Conservation (phyloP, 2,329 filamentous ascomycete genomes). For the Alternaria consortialis region DNA sequence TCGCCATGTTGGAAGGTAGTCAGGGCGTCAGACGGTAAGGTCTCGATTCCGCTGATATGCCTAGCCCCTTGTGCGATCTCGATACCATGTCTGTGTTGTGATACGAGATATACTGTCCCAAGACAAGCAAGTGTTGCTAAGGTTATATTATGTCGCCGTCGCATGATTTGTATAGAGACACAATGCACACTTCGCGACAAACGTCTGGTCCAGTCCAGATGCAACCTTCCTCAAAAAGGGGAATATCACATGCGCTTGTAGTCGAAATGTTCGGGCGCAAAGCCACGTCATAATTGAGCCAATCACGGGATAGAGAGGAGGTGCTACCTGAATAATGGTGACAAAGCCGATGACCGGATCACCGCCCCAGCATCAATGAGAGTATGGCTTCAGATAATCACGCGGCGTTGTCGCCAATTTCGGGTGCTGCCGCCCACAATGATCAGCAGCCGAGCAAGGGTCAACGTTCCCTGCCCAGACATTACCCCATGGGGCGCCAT, state of each 20-base stretch:
- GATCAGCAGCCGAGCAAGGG: conserved; percentile 15
- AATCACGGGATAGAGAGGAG: not conserved
- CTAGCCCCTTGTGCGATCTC: not conserved
- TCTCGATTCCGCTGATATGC: conserved; percentile 10
- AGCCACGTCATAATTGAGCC: not conserved
- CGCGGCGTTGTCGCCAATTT: conserved; percentile 9
- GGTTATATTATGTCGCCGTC: conserved; percentile 17
- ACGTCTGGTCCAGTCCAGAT: not conserved
- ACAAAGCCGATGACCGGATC: not conserved
- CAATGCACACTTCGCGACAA: not conserved
- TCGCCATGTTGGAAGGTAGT: not conserved
- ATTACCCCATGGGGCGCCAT: conserved; percentile 16
- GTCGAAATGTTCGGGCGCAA: not conserved
- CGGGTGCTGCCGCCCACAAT: conserved; percentile 1
- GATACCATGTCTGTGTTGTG: conserved; percentile 5
- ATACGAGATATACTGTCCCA: conserved; percentile 9
- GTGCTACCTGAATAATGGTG: not conserved
- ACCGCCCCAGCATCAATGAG: not conserved
- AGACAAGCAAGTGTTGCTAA: conserved; percentile 15
- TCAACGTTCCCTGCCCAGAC: conserved; percentile 9
- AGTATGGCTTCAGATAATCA: conserved; percentile 1
- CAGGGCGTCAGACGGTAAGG: conserved; percentile 7
- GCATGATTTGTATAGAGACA: conserved; percentile 7
- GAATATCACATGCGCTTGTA: conserved; percentile 2
- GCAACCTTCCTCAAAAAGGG: not conserved